Percentiles rank a stretch among this genome's conserved stretches.
Conservation (phyloP, 371 early-diverging fungal species). For the Mucor plumbeus region DNA sequence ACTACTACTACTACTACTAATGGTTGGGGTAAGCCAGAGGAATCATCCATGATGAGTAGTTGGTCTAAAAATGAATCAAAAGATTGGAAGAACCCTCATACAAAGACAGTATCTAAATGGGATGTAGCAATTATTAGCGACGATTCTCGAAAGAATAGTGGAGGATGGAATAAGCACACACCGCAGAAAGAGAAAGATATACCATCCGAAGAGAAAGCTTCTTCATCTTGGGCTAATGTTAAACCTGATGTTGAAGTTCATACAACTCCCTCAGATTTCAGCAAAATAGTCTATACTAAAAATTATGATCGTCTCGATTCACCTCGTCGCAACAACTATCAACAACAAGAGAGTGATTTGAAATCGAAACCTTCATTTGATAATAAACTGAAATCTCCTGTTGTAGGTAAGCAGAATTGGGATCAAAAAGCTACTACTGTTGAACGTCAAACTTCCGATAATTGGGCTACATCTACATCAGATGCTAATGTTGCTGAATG, state of each 20-base stretch:
- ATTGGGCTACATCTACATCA: not conserved
- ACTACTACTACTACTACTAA: not conserved
- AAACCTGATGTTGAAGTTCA: not conserved
- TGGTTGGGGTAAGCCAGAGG: slow-evolving; percentile 3
- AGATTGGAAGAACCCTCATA: not conserved
- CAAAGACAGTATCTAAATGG: not conserved
- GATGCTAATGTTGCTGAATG: not conserved
- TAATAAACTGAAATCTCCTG: not conserved
- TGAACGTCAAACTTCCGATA: not conserved
- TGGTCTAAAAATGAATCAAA: not conserved
- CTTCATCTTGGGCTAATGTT: slow-evolving; percentile 10
- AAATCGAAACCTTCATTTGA: not conserved
- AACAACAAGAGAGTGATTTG: not conserved
- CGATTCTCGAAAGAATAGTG: not conserved
- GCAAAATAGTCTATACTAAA: not conserved
- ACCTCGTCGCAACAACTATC: not conserved
- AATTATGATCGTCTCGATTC: not conserved
- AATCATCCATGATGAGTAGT: not conserved
- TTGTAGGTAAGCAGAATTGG: not conserved
- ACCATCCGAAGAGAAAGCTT: slow-evolving; percentile 19
- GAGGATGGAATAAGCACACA: not conserved
- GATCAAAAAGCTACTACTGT: not conserved
- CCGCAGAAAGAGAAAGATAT: not conserved
- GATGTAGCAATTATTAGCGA: not conserved
- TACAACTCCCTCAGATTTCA: slow-evolving; percentile 7